phyloP scores from a whole-genome alignment of 2,329 filamentous ascomycete species.

The Pseudocercospora ulei region DNA sequence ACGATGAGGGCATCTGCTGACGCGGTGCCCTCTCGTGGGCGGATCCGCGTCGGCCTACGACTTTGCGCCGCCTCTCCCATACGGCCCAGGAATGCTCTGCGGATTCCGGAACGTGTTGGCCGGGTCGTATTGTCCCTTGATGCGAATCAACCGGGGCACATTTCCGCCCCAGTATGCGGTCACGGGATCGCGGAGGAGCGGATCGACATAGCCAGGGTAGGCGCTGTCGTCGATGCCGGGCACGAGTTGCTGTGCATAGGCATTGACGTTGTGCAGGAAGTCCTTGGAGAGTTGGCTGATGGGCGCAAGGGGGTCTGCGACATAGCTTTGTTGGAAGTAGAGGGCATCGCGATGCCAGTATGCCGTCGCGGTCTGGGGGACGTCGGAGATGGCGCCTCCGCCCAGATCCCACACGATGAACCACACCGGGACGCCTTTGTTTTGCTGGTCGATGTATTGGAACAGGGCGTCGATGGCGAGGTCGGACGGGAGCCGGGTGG shows the following conservation, averaged over 20 bases:
- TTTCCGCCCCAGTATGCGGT: conserved; percentile 31
- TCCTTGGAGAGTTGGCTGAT: conserved; percentile 11
- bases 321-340: conserved; percentile 20
- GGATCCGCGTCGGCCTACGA: too few relatives aligned
- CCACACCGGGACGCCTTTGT: conserved; percentile 18
- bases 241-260: conserved; percentile 10
- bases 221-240: conserved; percentile 19
- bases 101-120: conserved; percentile 25
- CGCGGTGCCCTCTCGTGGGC: too few relatives aligned
- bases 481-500: conserved; percentile 15
- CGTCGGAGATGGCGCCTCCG: conserved; percentile 19
- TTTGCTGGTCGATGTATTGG: conserved; percentile 18
- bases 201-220: conserved; percentile 25
- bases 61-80: not conserved
- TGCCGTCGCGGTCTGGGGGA: conserved; percentile 18
- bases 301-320: conserved; percentile 11
- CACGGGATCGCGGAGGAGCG: conserved; percentile 29
- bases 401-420: conserved; percentile 22
- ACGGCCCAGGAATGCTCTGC: conserved; percentile 19
- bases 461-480: conserved; percentile 21
- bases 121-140: conserved; percentile 33
- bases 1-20: too few relatives aligned
- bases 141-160: conserved; percentile 26
- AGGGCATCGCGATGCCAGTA: conserved; percentile 24
- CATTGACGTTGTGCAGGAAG: conserved; percentile 18